phyloP scores from a whole-genome alignment of 2,329 filamentous ascomycete species.

The Chrysoporthe cubensis region DNA sequence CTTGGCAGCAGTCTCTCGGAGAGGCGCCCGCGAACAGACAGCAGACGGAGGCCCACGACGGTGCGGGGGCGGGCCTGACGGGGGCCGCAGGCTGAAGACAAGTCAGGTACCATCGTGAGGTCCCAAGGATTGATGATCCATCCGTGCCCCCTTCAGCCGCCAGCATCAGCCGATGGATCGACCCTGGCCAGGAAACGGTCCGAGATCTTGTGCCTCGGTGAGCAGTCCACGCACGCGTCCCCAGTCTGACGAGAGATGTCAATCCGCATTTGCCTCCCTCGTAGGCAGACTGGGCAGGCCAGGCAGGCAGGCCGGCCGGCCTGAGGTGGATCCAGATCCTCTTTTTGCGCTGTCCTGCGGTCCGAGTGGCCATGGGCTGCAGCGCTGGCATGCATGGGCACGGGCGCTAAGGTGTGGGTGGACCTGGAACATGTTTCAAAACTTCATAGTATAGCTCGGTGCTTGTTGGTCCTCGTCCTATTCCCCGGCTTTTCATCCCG shows the following conservation, averaged over 20 bases:
- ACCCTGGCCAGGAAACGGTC: slow-evolving; percentile 3
- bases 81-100: background rate
- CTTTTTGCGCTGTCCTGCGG: background rate
- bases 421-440: slow-evolving; percentile 25
- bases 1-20: no score
- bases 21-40: background rate
- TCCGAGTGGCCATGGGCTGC: background rate
- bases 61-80: background rate
- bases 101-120: background rate
- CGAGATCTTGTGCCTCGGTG: slow-evolving; percentile 11
- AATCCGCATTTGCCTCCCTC: slow-evolving; percentile 7
- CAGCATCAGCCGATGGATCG: slow-evolving; percentile 5
- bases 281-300: background rate
- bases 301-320: background rate
- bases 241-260: background rate
- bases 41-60: background rate
- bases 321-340: background rate
- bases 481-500: slow-evolving; percentile 12
- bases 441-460: background rate
- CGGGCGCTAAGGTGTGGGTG: background rate
- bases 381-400: slow-evolving; percentile 1
- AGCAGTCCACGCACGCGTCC: background rate
- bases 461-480: slow-evolving; percentile 8
- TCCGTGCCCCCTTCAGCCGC: background rate
- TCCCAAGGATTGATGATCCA: background rate